Evolutionary conservation across 208 protist genomes (phyloP).

Genomic region (Acanthamoeba sp.): DNA sequence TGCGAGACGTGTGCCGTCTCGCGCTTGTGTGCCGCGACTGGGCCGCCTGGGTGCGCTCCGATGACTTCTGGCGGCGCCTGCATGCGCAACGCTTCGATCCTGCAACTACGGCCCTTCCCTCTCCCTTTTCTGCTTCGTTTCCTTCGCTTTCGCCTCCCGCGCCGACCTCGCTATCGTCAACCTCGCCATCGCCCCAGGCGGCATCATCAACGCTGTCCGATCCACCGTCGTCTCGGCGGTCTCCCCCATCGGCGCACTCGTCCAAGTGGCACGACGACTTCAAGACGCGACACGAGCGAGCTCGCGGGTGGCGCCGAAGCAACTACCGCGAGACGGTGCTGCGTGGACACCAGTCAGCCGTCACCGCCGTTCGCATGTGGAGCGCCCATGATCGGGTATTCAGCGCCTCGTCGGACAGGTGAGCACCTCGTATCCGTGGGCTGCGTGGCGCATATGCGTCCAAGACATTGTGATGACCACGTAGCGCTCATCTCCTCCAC

Average conservation of each 20-base stretch:
- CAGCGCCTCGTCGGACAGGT: conserved; percentile 50
- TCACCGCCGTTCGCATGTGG: conserved; percentile 38
- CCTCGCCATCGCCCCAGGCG: too few relatives aligned
- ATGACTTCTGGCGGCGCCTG: conserved; percentile 44
- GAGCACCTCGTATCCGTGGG: background rate
- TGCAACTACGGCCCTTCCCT: background rate
- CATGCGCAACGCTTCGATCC: conserved; percentile 40
- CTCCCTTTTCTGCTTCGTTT: background rate
- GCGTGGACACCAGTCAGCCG: conserved; percentile 20
- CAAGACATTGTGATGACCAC: too few relatives aligned
- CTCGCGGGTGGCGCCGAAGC: conserved; percentile 3
- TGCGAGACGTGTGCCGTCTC: conserved; percentile 4
- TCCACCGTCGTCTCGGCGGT: background rate
- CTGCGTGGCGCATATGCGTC: too few relatives aligned
- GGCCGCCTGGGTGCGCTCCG: background rate
- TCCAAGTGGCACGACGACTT: conserved; percentile 32
- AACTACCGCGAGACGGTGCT: background rate
- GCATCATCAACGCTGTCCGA: background rate
- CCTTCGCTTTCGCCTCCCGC: background rate
- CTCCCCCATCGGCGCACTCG: background rate
- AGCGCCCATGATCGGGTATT: background rate
- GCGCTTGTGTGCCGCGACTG: conserved; percentile 27
- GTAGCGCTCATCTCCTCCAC: too few relatives aligned
- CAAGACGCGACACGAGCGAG: conserved; percentile 3
- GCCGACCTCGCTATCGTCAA: background rate